Evolutionary conservation across 2,329 filamentous ascomycete species (phyloP), one percentile per base, ranked within the genome.

Genomic region (Coniella vitis): DNA sequence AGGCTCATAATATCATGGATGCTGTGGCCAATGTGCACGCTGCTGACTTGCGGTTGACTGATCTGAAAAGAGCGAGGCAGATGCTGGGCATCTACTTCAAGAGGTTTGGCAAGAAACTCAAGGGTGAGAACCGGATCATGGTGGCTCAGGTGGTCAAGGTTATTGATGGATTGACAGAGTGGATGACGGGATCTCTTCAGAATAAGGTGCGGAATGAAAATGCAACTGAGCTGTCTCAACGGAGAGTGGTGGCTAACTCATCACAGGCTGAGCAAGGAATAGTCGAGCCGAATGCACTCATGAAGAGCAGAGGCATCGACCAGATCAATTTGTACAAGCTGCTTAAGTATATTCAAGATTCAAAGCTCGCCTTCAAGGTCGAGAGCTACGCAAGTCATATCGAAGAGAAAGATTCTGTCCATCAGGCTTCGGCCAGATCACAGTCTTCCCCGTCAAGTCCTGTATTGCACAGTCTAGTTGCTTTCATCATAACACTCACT

Each of bases 1-100:
- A 98, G 70, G 93, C 93, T 0, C 93, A 98, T 63, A 98, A 98
- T 61, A 79, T 98, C 45, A 95, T 96, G 85, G 90, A 96, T 63
- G 90, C 91, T 0, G 88, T 98, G 39, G 80, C 88, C 14, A 85
- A 83, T 39, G 93, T 95, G 31, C 83, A 96, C 63, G 90, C 90
- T 0, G 81, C 88, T 0, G 81, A 86, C 32, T 76, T 97, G 17
- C 80, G 79, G 2, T 70, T 95, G 4, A 70, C 71, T 21, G 90
- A 96, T 54, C 70, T 97, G 16, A 79, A 79, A 43, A 76, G 78
- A 51, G 87, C 86, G 3, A 78, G 87, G 46, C 75, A 76, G 42
- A 90, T 95, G 67, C 73, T 98, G 1, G 84, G 83, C 0, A 73
- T 83, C 0, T 98, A 98, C 58, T 80, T 95, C 4, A 85, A 86